Conservation (phyloP, 2,329 filamentous ascomycete genomes). For the Phyllosticta capitalensis region DNA sequence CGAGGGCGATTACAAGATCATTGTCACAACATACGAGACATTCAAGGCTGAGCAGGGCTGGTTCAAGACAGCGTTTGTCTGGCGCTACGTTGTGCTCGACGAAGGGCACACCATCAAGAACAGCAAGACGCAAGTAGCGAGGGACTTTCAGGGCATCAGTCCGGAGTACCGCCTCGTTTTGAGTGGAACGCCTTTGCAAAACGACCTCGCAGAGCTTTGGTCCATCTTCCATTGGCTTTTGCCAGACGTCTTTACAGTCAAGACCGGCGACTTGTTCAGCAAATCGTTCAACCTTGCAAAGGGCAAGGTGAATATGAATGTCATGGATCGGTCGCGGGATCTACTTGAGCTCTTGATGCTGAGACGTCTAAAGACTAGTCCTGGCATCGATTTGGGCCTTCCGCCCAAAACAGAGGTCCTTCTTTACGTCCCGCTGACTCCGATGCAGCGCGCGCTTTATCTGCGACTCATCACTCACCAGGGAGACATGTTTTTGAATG, state of each 20-base stretch:
- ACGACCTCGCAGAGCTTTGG: conserved; percentile 50
- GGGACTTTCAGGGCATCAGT: conserved; percentile 33
- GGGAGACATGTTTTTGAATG: conserved; percentile 41
- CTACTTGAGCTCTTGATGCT: conserved; percentile 51
- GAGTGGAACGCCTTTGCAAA: conserved; percentile 50
- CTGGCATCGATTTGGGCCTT: conserved; percentile 44
- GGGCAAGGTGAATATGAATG: conserved; percentile 43
- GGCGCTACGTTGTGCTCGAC: conserved; percentile 99
- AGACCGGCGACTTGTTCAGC: conserved; percentile 43
- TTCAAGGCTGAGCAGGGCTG: conserved; percentile 95
- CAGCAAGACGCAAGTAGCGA: conserved; percentile 36
- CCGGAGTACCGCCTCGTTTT: conserved; percentile 43
- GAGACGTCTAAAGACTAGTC: conserved; percentile 47
- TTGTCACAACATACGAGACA: conserved; percentile 96
- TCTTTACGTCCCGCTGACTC: conserved; percentile 48
- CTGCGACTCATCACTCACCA: conserved; percentile 46
- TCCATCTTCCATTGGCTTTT: conserved; percentile 49
- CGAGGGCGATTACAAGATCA: conserved; percentile 41
- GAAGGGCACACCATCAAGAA: conserved; percentile 99
- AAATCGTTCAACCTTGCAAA: conserved; percentile 47
- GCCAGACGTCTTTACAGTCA: conserved; percentile 46
- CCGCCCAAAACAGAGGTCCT: conserved; percentile 49
- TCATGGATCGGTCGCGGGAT: conserved; percentile 43
- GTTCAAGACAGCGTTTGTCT: conserved; percentile 87
- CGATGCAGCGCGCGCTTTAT: conserved; percentile 51